These are phyloP conservation scores for Monosporascus sp. DNA, from an alignment of 2,329 filamentous ascomycete species.

Conservation along the genomic window DNA sequence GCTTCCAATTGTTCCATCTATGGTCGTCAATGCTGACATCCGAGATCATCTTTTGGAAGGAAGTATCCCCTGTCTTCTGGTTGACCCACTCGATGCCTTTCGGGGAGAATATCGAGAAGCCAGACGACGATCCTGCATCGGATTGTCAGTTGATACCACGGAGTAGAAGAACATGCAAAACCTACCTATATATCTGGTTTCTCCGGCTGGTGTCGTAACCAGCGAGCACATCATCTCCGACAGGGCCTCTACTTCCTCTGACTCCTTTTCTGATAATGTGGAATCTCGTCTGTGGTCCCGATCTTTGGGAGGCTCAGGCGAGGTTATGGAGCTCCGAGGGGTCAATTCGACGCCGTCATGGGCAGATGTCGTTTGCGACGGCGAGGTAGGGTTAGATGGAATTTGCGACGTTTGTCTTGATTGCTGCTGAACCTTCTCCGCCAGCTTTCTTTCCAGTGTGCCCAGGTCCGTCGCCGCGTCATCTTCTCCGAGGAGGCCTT, in stretches of 20 bases:
- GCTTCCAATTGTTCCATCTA: constrained; percentile 97
- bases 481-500: constrained; percentile 75
- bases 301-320: constrained; percentile 42
- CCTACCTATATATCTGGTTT: constrained; percentile 91
- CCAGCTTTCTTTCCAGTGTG: constrained; percentile 73
- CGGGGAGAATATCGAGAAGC: constrained; percentile 97
- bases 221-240: constrained; percentile 99
- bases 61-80: constrained; percentile 90
- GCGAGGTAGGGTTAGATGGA: constrained; percentile 46
- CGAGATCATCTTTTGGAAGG: constrained; percentile 92
- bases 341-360: constrained; percentile 40
- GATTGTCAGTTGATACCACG: constrained; percentile 3
- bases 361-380: constrained; percentile 40
- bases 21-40: constrained; percentile 87
- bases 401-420: constrained; percentile 45
- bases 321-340: constrained; percentile 50
- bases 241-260: constrained; percentile 74
- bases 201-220: constrained; percentile 89
- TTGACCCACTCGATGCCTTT: constrained; percentile 99
- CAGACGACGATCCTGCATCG: constrained; percentile 72
- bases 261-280: constrained; percentile 37
- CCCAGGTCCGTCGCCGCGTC: constrained; percentile 85
- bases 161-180: background rate
- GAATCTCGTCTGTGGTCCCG: constrained; percentile 36
- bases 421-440: constrained; percentile 47